phyloP scores from a whole-genome alignment of 495 filamentous ascomycete genomes.

The Penicillium samsonianum region DNA sequence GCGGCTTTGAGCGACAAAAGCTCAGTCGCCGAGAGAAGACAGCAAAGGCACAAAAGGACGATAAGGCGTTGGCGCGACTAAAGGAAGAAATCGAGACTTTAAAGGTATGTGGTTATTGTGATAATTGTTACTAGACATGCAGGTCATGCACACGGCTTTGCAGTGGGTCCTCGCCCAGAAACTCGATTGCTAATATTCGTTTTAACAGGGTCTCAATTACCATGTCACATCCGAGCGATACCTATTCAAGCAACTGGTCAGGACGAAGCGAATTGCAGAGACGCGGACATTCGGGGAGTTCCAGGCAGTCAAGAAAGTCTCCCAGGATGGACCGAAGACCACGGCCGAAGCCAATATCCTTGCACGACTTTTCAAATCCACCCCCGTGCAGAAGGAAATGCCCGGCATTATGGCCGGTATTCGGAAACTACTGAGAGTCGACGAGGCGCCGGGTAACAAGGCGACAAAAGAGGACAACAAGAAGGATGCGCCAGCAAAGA shows the following conservation, averaged over 20 bases:
- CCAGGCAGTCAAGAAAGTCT: constrained; percentile 34
- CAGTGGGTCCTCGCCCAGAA: background rate
- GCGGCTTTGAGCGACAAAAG: constrained; percentile 89
- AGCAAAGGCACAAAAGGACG: constrained; percentile 51
- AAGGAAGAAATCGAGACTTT: constrained; percentile 71
- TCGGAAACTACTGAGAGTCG: constrained; percentile 59
- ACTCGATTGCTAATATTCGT: background rate
- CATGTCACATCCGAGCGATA: constrained; percentile 64
- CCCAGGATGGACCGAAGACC: constrained; percentile 44
- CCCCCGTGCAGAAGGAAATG: constrained; percentile 69
- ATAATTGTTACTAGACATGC: background rate
- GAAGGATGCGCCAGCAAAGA: constrained; percentile 25
- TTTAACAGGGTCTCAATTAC: constrained; percentile 60
- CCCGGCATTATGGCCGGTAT: constrained; percentile 62
- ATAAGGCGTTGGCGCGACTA: constrained; percentile 52
- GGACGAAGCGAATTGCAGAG: constrained; percentile 67
- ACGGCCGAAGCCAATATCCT: constrained; percentile 70
- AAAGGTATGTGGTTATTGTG: constrained; percentile 57
- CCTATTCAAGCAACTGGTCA: constrained; percentile 72
- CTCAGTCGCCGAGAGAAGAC: constrained; percentile 73
- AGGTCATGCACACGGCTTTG: background rate
- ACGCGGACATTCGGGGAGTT: constrained; percentile 47
- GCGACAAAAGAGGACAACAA: constrained; percentile 23
- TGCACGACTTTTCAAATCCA: constrained; percentile 76
- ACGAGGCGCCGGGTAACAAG: constrained; percentile 43